Percentiles rank a stretch among this genome's conserved stretches.
phyloP scores from a whole-genome alignment of 805 yeast genomes.

The Wickerhamiella spandovensis region DNA sequence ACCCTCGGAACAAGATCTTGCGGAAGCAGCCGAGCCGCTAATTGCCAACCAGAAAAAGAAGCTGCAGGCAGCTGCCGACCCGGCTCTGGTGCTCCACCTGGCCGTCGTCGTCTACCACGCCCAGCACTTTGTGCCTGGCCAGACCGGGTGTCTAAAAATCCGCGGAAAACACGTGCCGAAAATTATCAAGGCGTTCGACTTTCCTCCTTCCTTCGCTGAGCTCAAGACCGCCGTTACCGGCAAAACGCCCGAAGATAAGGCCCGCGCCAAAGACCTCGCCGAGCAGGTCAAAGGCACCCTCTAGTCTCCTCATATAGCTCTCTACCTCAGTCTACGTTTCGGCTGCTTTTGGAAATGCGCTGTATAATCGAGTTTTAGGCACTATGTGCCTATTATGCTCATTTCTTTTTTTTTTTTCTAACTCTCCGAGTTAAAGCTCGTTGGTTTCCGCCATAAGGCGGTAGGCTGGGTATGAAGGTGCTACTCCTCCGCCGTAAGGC shows the following conservation, averaged over 20 bases:
- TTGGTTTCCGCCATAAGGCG: no score
- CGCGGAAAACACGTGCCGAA: conserved; percentile 23
- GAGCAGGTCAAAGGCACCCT: not conserved
- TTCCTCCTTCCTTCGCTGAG: conserved; percentile 13
- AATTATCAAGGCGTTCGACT: conserved; percentile 16
- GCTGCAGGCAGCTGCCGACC: conserved; percentile 14
- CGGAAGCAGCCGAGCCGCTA: conserved; percentile 5
- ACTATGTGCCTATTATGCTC: no score
- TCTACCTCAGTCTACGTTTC: no score
- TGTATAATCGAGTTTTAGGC: no score
- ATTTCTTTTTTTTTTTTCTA: no score
- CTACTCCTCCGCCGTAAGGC: no score
- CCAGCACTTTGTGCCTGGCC: conserved; percentile 3
- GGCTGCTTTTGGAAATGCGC: no score
- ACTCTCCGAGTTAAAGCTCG: no score
- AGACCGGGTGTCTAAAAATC: conserved; percentile 14
- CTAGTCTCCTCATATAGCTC: no score
- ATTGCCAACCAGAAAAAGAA: conserved; percentile 6
- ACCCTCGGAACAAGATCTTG: not conserved
- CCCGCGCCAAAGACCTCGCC: not conserved
- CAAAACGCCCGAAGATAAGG: not conserved
- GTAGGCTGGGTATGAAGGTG: no score
- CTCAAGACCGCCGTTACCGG: conserved; percentile 4
- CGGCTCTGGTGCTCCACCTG: conserved; percentile 19
- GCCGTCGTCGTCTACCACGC: conserved; percentile 17